Base-by-base conservation (phyloP, 2,329 filamentous ascomycete genomes). In the Pseudogymnoascus sp. region DNA sequence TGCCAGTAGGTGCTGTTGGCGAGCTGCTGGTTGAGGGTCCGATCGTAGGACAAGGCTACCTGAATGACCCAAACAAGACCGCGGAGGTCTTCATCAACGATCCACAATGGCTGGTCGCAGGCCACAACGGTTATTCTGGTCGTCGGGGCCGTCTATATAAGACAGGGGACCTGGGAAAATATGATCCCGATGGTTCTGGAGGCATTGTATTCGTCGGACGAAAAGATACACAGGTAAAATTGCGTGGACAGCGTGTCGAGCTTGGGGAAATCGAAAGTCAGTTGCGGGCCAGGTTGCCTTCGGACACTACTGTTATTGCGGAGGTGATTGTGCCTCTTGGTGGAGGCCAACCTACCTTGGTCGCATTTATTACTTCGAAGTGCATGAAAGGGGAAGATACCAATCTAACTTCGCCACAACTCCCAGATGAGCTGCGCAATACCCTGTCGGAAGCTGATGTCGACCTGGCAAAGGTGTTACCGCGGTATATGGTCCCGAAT, bases 191-290 rank as follows among this genome's bases (percentile, higher is more conserved):
- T 58, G 78, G 79, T 1, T 70, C 69, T 11, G 72, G 68, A n/a
- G 77, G 76, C 5, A 78, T 86, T 39, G 71, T 79, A 7, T 85
- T 84, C 63, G 75, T 86, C 39, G 84, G 85, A 13, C 78, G 87
- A 58, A 86, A 84, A 66, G 86, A 89, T 67, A 81, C 81, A n/a
- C 85, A 86, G 70, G 81, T 87, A 61, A 89, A 90, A 72, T 74
- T 89, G 29, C 77, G 80, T 9, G 89, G 88, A 26, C 86, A 83
- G 65, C 76, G 86, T 61, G 80, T 87, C 59, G 88, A 86, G 72
- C 76, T 85, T 59, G 78, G 75, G 9, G 80, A 78, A 68, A 79
- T 79, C 60, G 81, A 76, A 68, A 74, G 73, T 64, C 75, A 74
- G 61, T 67, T 72, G 24, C 75, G 60, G 63, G 72, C 64, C 60